These are phyloP conservation scores for Tuber melanosporum DNA, from an alignment of 495 filamentous ascomycete species.

Conservation along the genomic window DNA sequence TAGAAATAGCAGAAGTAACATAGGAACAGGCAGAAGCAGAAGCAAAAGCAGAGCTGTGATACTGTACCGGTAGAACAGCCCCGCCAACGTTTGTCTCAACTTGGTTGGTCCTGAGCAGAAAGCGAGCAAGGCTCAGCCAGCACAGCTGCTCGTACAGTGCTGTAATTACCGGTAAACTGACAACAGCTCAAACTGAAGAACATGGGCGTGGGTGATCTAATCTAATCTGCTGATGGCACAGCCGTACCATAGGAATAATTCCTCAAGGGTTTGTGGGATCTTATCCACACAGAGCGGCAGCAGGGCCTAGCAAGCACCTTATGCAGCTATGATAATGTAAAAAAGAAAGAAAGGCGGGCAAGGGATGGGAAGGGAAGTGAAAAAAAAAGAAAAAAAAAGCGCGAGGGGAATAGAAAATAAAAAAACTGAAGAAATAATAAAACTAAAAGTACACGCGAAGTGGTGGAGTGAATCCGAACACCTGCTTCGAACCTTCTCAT, in stretches of 20 bases:
- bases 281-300: neutral
- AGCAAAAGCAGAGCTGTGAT: neutral
- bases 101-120: neutral
- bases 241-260: neutral
- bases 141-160: neutral
- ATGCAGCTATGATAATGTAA: neutral
- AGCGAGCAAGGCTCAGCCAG: neutral
- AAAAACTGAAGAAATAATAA: neutral
- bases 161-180: neutral
- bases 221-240: neutral
- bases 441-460: slow-evolving; percentile 1
- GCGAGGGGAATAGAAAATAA: neutral
- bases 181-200: neutral
- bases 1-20: neutral
- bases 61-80: neutral
- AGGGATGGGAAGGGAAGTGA: neutral
- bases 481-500: neutral
- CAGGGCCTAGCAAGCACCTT: neutral
- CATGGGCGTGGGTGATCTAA: neutral
- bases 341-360: neutral
- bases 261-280: neutral
- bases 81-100: neutral
- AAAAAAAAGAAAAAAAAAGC: neutral
- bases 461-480: slow-evolving; percentile 1
- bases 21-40: neutral